Percentiles rank a stretch among this genome's conserved stretches.
Evolutionary conservation across 129 eudicot species (phyloP).

Genomic region (Helianthus annuus): DNA sequence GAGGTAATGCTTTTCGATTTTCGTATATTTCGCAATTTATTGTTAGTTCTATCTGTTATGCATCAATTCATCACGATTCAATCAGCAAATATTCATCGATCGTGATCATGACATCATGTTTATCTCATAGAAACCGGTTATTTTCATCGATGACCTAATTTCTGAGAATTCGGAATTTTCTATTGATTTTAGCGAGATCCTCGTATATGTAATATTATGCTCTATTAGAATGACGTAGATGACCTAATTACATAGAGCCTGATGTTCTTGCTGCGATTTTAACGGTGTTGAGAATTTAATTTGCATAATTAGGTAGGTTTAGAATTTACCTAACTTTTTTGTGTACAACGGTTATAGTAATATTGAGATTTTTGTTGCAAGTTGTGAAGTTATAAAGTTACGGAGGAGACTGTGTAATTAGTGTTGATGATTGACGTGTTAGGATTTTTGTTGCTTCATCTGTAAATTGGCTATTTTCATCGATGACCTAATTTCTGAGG

Average conservation of each 20-base stretch:
- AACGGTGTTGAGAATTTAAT: neutral
- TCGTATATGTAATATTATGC: neutral
- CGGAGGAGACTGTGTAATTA: neutral
- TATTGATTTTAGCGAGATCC: slow-evolving; percentile 2
- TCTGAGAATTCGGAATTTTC: neutral
- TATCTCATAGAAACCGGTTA: slow-evolving; percentile 17
- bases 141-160: neutral
- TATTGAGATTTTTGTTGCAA: neutral
- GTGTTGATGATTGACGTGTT: slow-evolving; percentile 18
- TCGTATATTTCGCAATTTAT: slow-evolving; percentile 1
- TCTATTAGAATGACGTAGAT: slow-evolving; percentile 1
- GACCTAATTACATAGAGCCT: neutral
- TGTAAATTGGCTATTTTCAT: too few relatives aligned
- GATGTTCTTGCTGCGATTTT: neutral
- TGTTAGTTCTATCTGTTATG: neutral
- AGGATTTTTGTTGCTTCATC: slow-evolving; percentile 7
- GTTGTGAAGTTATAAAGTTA: neutral
- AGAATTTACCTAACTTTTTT: slow-evolving; percentile 2
- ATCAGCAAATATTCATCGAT: neutral
- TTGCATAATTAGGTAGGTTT: slow-evolving; percentile 3
- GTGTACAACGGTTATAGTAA: slow-evolving; percentile 9
- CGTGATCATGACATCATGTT: neutral
- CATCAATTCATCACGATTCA: slow-evolving; percentile 1
- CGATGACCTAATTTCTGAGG: neutral
- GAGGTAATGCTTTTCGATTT: slow-evolving; percentile 20